A percentile compares a stretch with the other conserved stretches of the same genome.
phyloP scores from a whole-genome alignment of 129 eudicot genomes.

The Helianthus tuberosus region DNA sequence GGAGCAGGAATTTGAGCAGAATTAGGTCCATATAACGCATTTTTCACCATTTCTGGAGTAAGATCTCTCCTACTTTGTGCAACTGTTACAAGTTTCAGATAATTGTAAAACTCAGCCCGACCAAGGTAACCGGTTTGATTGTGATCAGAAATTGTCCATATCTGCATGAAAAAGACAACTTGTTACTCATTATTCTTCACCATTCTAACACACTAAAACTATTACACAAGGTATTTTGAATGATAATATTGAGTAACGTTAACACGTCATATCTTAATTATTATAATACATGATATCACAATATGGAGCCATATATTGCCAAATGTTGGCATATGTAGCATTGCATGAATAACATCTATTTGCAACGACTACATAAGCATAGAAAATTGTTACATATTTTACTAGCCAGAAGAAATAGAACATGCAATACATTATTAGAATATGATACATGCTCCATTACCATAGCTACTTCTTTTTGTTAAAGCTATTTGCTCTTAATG shows the following conservation, averaged over 20 bases:
- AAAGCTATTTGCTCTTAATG: not conserved
- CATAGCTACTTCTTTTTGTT: not conserved
- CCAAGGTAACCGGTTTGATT: slow-evolving; percentile 71
- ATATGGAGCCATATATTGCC: not conserved
- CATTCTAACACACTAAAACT: not conserved
- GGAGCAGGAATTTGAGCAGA: slow-evolving; percentile 89
- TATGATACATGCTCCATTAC: not conserved
- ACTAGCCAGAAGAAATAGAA: not conserved
- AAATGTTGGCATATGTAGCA: slow-evolving; percentile 8
- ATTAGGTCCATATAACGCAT: slow-evolving; percentile 71
- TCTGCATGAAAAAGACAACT: slow-evolving; percentile 37
- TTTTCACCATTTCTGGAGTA: slow-evolving; percentile 73
- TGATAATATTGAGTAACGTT: not conserved
- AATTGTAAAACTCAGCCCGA: slow-evolving; percentile 72
- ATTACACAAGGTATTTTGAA: not conserved
- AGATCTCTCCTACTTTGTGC: slow-evolving; percentile 75
- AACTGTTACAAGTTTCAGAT: slow-evolving; percentile 86
- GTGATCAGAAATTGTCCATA: slow-evolving; percentile 81
- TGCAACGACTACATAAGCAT: not conserved
- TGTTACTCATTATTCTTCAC: not conserved
- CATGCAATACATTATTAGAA: not conserved
- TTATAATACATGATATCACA: not conserved
- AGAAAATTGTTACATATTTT: not conserved
- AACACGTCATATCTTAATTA: not conserved
- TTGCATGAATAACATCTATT: not conserved